Percentiles rank a stretch among this genome's conserved stretches.
Conservation (phyloP, 73 alveolate species). For the Blepharisma stoltei region DNA sequence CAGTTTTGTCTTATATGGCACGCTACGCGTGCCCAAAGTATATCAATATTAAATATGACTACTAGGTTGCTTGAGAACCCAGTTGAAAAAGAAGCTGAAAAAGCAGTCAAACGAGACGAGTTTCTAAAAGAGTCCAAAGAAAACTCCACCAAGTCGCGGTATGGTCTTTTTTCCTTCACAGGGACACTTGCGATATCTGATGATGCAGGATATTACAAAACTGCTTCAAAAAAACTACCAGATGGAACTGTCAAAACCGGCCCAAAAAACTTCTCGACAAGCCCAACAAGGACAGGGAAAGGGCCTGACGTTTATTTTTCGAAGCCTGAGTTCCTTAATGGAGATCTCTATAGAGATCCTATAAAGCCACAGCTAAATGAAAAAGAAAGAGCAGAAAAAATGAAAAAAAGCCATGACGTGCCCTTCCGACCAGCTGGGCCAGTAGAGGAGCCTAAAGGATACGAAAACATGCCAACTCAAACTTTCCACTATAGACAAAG, state of each 20-base stretch:
- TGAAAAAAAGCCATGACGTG: slow-evolving; percentile 10
- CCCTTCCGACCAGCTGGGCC: slow-evolving; percentile 18
- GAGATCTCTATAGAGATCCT: slow-evolving; percentile 1
- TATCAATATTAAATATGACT: too few species aligned
- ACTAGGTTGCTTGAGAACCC: too few species aligned
- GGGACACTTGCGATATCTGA: slow-evolving; percentile 12
- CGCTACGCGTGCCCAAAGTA: too few species aligned
- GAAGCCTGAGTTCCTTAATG: background rate
- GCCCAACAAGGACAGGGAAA: slow-evolving; percentile 21
- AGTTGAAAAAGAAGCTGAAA: slow-evolving; percentile 7
- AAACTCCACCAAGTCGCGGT: background rate
- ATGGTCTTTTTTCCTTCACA: slow-evolving; percentile 18
- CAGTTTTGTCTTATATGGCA: too few species aligned
- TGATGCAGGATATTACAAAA: background rate
- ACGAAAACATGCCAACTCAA: slow-evolving; percentile 2
- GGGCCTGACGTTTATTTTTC: background rate
- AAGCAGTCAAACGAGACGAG: background rate
- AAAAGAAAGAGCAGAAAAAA: slow-evolving; percentile 14
- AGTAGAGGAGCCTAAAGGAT: background rate
- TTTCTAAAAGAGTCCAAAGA: slow-evolving; percentile 6
- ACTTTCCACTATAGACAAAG: background rate
- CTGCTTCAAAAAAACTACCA: background rate
- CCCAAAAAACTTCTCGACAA: slow-evolving; percentile 9
- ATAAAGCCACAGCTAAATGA: background rate
- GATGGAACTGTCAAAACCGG: slow-evolving; percentile 10